A percentile compares a stretch with the other conserved stretches of the same genome.
Conservation (phyloP, 2,329 filamentous ascomycete genomes). For the Fusarium staphyleae region DNA sequence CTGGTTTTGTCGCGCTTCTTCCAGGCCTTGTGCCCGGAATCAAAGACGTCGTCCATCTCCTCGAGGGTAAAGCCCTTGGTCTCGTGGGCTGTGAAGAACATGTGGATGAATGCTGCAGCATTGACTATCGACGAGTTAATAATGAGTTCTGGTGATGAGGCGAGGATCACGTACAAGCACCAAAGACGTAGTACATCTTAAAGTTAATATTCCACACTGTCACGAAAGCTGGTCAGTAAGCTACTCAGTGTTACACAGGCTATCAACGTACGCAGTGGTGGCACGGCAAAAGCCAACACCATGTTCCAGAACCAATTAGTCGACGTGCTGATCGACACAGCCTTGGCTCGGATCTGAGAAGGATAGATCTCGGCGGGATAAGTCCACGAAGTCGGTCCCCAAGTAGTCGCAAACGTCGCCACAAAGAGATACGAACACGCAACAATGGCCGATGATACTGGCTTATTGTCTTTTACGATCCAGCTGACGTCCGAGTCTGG, state of each 20-base stretch:
- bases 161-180: conserved; percentile 53
- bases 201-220: conserved; percentile 56
- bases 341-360: conserved; percentile 52
- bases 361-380: conserved; percentile 58
- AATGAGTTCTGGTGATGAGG: no score
- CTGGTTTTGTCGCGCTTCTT: conserved; percentile 53
- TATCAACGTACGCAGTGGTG: conserved; percentile 56
- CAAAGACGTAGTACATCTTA: conserved; percentile 78
- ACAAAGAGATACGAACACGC: conserved; percentile 69
- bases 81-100: conserved; percentile 68
- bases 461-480: conserved; percentile 59
- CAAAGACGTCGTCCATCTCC: conserved; percentile 78
- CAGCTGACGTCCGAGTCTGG: conserved; percentile 61
- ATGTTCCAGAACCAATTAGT: conserved; percentile 48
- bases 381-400: conserved; percentile 55
- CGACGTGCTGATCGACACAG: conserved; percentile 52
- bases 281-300: conserved; percentile 45
- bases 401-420: conserved; percentile 52
- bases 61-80: conserved; percentile 78
- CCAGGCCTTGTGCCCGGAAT: conserved; percentile 66
- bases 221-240: neutral
- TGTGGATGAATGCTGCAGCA: conserved; percentile 70
- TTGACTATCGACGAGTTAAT: conserved; percentile 55
- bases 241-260: neutral
- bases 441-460: conserved; percentile 67